Evolutionary conservation across 495 filamentous ascomycete genomes (phyloP), one percentile per base, ranked within the genome.

Genomic region (Stereocaulon alpinum): DNA sequence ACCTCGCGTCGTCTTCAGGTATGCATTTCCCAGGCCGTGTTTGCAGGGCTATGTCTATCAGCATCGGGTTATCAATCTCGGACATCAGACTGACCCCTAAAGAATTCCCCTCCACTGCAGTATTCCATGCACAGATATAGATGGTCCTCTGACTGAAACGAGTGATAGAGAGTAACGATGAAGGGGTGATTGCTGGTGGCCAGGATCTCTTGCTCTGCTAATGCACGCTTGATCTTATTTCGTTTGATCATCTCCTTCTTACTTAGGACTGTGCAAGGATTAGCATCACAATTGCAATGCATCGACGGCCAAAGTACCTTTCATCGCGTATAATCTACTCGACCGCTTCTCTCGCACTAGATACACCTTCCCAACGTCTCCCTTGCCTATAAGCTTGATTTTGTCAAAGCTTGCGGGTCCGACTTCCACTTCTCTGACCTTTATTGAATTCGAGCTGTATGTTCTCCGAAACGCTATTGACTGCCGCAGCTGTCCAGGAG

Each of bases 211-310:
- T 98, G 93, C 72, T 98, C 93, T 29, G 93, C 93, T 69, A 98
- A 76, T 49, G 93, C 93, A 64, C 93, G 84, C 78, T 98, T 98
- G 78, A 98, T 98, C 81, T 98, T 98, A 74, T 98, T 98, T 37
- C 93, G 86, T 77, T 98, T 98, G 76, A 98, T 98, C 93, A 98
- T 98, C 76, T 98, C 93, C 78, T 96, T 96, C 75, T 98, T 98
- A 79, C 91, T 97, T 74, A 98, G 66, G 11, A 98, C 93, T 98
- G 69, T 24, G 41, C 41, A 47, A 59, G 63, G 59, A 68, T 80
- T 60, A 81, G 73, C 66, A 60, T 45, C 27, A 53, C 27, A 58
- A 40, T 43, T 48, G 63, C 58, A 65, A 18, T 51, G 10, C 59
- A 11, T 15, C 45, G n/a, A 44, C 47, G 10, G 55, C 20, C 14